Conservation (phyloP, 1,284 basidiomycete species). For the Gymnopus androsaceus region DNA sequence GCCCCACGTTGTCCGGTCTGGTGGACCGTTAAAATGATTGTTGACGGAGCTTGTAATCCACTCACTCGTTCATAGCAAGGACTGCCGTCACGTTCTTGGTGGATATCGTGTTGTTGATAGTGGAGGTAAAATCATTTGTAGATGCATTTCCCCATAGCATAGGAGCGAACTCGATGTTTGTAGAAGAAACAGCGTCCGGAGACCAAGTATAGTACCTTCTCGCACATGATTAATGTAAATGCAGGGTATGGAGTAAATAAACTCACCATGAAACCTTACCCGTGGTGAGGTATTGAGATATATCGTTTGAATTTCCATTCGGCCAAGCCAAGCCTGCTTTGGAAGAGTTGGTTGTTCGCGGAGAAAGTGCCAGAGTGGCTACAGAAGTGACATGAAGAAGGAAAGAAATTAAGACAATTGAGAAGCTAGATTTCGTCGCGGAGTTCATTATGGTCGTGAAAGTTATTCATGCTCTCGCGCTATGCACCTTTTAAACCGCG, state of each 20-base stretch:
- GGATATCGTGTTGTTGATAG: constrained; percentile 41
- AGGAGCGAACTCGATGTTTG: constrained; percentile 43
- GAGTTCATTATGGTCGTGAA: constrained; percentile 11
- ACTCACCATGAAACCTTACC: constrained; percentile 47
- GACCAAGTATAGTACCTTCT: constrained; percentile 59
- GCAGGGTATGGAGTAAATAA: too few species aligned
- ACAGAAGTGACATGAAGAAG: neutral
- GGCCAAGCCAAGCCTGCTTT: constrained; percentile 65
- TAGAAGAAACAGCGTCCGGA: constrained; percentile 25
- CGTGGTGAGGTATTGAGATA: constrained; percentile 42
- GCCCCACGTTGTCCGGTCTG: constrained; percentile 61
- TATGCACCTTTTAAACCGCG: neutral
- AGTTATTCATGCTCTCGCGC: neutral
- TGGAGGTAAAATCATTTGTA: constrained; percentile 37
- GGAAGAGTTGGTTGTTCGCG: constrained; percentile 27
- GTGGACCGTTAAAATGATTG: neutral
- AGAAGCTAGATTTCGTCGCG: neutral
- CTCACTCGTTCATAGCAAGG: constrained; percentile 71
- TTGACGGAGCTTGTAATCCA: constrained; percentile 15
- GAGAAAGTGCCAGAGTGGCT: neutral
- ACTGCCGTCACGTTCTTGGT: constrained; percentile 48
- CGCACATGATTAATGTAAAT: too few species aligned
- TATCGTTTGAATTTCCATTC: constrained; percentile 46
- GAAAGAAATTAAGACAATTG: neutral
- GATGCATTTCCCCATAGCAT: constrained; percentile 65